Conservation (phyloP, 306 rosid species). For the Ammopiptanthus mongolicus region DNA sequence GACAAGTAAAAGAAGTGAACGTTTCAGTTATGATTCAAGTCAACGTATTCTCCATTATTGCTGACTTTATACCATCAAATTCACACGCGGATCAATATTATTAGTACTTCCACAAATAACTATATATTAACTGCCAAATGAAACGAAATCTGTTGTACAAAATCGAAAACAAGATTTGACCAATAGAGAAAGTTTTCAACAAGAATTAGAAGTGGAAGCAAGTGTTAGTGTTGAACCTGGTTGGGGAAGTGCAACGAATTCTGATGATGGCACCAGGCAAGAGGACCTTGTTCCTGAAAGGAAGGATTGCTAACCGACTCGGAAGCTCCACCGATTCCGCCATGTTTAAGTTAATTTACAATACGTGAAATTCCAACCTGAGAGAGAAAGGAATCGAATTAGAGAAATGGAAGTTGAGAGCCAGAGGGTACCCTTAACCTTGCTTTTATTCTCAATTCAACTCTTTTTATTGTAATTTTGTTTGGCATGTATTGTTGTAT, state of each 20-base stretch:
- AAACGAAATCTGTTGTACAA: not conserved
- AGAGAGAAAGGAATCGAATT: not conserved
- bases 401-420: not conserved
- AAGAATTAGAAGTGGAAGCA: not conserved
- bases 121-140: not conserved
- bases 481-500: not conserved
- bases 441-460: not conserved
- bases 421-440: not conserved
- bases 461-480: not conserved
- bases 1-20: not conserved
- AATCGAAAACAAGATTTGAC: not conserved
- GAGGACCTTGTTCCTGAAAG: conserved; percentile 95
- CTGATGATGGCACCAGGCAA: conserved; percentile 94
- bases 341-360: conserved; percentile 37
- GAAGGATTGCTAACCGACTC: conserved; percentile 91
- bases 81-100: not conserved
- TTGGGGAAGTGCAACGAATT: conserved; percentile 95
- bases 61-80: no score
- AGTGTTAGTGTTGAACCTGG: conserved; percentile 46
- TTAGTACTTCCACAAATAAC: not conserved
- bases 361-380: not conserved
- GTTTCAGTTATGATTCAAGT: not conserved
- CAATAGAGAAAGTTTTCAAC: no score
- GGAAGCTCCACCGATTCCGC: conserved; percentile 90
- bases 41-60: not conserved